These are phyloP conservation scores for Oldenlandia corymbosa DNA, from an alignment of 257 asterid genomes.

Conservation along the genomic window DNA sequence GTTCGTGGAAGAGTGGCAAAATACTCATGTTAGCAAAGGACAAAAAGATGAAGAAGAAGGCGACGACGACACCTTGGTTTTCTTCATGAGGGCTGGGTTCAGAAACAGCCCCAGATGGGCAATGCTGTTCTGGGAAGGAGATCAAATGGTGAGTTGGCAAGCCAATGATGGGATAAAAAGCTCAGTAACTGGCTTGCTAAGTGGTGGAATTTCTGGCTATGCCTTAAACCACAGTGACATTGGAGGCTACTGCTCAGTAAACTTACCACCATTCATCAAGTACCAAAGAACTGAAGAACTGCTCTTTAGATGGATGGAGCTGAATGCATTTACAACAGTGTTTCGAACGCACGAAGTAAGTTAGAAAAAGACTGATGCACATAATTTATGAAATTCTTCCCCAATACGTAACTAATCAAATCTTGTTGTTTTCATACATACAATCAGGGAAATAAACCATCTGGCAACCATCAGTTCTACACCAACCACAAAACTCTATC, in stretches of 20 bases:
- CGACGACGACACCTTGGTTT: too few species aligned
- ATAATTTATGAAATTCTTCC: too few species aligned
- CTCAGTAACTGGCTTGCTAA: slow-evolving; percentile 79
- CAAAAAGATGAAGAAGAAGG: slow-evolving; percentile 37
- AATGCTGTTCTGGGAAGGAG: slow-evolving; percentile 95
- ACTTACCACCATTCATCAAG: slow-evolving; percentile 68
- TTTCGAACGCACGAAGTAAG: slow-evolving; percentile 95
- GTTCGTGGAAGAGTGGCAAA: slow-evolving; percentile 78
- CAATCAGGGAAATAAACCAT: slow-evolving; percentile 83
- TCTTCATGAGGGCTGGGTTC: slow-evolving; percentile 95
- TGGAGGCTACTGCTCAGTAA: slow-evolving; percentile 89
- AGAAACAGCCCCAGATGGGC: slow-evolving; percentile 77
- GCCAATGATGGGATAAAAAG: slow-evolving; percentile 94
- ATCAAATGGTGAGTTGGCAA: slow-evolving; percentile 99
- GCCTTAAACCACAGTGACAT: slow-evolving; percentile 91
- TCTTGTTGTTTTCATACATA: neutral
- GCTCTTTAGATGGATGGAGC: slow-evolving; percentile 90
- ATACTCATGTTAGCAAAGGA: slow-evolving; percentile 25
- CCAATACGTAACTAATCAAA: too few species aligned
- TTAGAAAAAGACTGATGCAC: too few species aligned
- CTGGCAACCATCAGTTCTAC: slow-evolving; percentile 76
- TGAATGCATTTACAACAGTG: slow-evolving; percentile 77
- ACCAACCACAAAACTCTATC: slow-evolving; percentile 63
- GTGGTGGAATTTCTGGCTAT: slow-evolving; percentile 84
- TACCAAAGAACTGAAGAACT: slow-evolving; percentile 82